Evolutionary conservation across 2,329 filamentous ascomycete genomes (phyloP), one percentile per base, ranked within the genome.

Genomic region (Mollisia scopiformis): DNA sequence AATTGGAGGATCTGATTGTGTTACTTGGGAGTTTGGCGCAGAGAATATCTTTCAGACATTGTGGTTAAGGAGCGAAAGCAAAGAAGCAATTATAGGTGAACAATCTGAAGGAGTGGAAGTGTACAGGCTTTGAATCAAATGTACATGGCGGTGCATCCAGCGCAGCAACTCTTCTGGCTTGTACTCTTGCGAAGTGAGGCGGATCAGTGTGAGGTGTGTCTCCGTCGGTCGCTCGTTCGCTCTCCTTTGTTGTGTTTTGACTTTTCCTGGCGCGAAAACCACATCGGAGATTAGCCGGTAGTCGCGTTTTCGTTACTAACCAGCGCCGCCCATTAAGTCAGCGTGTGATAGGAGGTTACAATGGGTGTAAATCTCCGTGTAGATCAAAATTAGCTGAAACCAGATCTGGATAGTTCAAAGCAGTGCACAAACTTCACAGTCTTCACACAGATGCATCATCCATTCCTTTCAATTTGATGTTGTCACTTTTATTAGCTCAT

Each of bases 11-110:
- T 52, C 46, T n/a, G 49, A 33, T n/a, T 13, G 47, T 46, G 25
- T 64, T 70, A 74, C 71, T 71, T 74, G 31, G 72, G 72, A 43
- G 72, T 73, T 57, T 71, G 68, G 49, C 71, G 67, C 56, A 73
- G 62, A 37, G 70, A 73, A 51, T 73, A 74, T 59, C 71, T 66
- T 65, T 71, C 69, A 13, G 71, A 70, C 71, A 74, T 74, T 25
- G n/a, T 63, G 60, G 53, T 41, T 31, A 49, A 39, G 50, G 54
- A 51, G 27, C 19, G 39, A 49, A 57, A 33, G 19, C 23, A 25
- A 30, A 25, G 39, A 47, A 27, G 30, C 25, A 37, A 43, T 33
- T 50, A 37, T 30, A 21, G 33, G 49, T 13, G 21, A 23, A n/a
- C 25, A 58, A 35, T 31, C 39, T 25, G 43, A 23, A n/a, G 27